These are phyloP conservation scores for Marasmius oreades DNA, from an alignment of 1,284 basidiomycete species.

Conservation along the genomic window DNA sequence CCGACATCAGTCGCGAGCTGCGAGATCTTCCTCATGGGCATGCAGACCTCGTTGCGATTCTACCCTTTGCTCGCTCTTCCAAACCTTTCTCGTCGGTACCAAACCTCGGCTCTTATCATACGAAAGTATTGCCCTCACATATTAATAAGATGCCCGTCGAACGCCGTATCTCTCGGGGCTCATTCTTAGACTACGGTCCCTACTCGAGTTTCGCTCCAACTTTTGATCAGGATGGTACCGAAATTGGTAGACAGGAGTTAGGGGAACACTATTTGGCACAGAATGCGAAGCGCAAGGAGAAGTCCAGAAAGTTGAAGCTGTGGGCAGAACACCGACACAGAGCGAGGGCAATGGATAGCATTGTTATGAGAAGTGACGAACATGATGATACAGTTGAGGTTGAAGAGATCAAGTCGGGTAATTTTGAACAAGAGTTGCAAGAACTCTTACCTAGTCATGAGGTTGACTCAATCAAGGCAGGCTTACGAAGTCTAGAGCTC, in stretches of 20 bases:
- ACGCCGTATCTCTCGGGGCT: constrained; percentile 54
- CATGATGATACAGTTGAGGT: constrained; percentile 9
- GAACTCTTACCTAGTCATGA: constrained; percentile 55
- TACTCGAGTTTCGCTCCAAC: constrained; percentile 72
- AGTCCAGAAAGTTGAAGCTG: constrained; percentile 23
- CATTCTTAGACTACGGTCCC: constrained; percentile 73
- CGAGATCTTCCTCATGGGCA: constrained; percentile 56
- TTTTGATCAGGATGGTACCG: constrained; percentile 69
- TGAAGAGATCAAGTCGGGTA: constrained; percentile 16
- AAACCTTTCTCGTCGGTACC: constrained; percentile 27
- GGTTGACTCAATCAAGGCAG: constrained; percentile 48
- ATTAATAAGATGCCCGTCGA: constrained; percentile 39
- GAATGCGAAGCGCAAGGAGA: constrained; percentile 31
- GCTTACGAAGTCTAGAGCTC: constrained; percentile 55
- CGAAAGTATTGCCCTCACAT: constrained; percentile 35
- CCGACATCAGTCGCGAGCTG: constrained; percentile 33
- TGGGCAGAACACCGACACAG: constrained; percentile 17
- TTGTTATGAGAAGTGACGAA: constrained; percentile 7
- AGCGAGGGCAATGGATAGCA: constrained; percentile 5
- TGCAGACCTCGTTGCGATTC: constrained; percentile 69
- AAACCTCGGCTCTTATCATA: constrained; percentile 34
- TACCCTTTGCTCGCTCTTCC: constrained; percentile 53
- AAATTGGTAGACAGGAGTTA: constrained; percentile 57
- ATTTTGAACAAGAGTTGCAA: constrained; percentile 38
- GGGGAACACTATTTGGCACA: constrained; percentile 52